Evolutionary conservation across 2,329 filamentous ascomycete genomes (phyloP), one percentile per base, ranked within the genome.

Genomic region (Alternaria arbusti): DNA sequence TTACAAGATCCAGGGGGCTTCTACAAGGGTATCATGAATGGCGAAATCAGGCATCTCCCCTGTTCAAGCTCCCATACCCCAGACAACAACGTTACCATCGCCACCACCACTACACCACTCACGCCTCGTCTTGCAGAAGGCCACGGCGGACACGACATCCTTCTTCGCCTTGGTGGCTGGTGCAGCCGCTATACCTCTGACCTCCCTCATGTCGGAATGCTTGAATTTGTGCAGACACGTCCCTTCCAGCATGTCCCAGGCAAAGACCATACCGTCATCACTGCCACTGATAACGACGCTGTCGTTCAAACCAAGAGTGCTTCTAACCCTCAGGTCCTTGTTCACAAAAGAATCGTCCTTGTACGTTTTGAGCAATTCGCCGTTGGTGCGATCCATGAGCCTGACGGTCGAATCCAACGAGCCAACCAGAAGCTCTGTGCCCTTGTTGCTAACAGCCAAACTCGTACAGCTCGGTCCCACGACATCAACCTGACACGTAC

Each of bases 181-280:
- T 1, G 40, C 88, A 82, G 51, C 17, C 47, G 26, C 63, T 23
- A 64, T 69, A 17, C 65, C 71, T 44, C 63, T 63, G 10, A 72
- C 59, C 32, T 74, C 75, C n/a, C 70, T 73, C 70, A 74, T 73
- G 49, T 75, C 70, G 5, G 74, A 76, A 63, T 85, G 84, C 36
- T 77, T 80, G 6, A 97, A 80, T 68, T 84, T 88, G 30, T 91
- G 88, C 61, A 88, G 84, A 54, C 91, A 77, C 58, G 89, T 87
- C 1, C 93, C 94, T 6, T 86, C 90, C 58, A 97, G 78, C 20
- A 97, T 82, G 81, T 97, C 94, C 95, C 95, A 98, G 2, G 89
- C 92, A 83, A 90, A 90, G 8, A 94, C 80, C 72, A 85, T 84
- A 3, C 91, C 91, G 64, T 90, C 84, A 80, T 97, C 94, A 73